These are phyloP conservation scores for Coemansia sp. DNA, from an alignment of 192 early-diverging fungal genomes.

Conservation along the genomic window DNA sequence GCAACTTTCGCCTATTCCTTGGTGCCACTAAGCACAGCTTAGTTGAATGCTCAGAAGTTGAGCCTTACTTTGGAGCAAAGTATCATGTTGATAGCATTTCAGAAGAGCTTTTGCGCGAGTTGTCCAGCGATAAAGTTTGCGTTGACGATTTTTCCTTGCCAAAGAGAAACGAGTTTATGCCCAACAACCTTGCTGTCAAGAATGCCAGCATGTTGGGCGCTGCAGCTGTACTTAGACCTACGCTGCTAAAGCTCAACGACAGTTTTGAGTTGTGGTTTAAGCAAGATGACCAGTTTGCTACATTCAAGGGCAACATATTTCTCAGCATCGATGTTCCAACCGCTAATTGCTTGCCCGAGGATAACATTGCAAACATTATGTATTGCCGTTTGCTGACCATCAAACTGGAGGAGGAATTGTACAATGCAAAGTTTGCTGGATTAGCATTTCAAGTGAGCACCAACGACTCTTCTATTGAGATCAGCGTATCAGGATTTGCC, in stretches of 20 bases:
- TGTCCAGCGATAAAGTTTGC: conserved; percentile 46
- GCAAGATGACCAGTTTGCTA: conserved; percentile 83
- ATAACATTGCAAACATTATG: conserved; percentile 74
- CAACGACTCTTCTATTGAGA: conserved; percentile 60
- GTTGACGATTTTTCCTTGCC: not conserved
- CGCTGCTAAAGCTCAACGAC: conserved; percentile 11
- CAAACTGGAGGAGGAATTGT: conserved; percentile 75
- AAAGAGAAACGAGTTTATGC: conserved; percentile 9
- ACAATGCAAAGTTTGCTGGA: conserved; percentile 27
- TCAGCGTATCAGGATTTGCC: not conserved
- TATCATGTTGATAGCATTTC: conserved; percentile 55
- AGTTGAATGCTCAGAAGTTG: conserved; percentile 45
- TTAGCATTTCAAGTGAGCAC: not conserved
- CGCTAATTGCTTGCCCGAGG: conserved; percentile 75
- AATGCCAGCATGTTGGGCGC: not conserved
- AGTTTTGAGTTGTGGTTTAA: conserved; percentile 80
- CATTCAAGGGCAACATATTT: conserved; percentile 65
- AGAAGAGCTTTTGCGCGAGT: conserved; percentile 25
- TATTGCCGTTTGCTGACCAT: conserved; percentile 86
- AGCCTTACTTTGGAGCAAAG: conserved; percentile 74
- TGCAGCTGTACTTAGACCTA: conserved; percentile 4
- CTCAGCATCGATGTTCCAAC: conserved; percentile 75
- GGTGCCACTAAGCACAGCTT: conserved; percentile 20
- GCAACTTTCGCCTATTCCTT: conserved; percentile 57
- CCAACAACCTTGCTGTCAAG: conserved; percentile 26